Base-by-base conservation (phyloP, 2,329 filamentous ascomycete species). In the Fusarium nematophilum region DNA sequence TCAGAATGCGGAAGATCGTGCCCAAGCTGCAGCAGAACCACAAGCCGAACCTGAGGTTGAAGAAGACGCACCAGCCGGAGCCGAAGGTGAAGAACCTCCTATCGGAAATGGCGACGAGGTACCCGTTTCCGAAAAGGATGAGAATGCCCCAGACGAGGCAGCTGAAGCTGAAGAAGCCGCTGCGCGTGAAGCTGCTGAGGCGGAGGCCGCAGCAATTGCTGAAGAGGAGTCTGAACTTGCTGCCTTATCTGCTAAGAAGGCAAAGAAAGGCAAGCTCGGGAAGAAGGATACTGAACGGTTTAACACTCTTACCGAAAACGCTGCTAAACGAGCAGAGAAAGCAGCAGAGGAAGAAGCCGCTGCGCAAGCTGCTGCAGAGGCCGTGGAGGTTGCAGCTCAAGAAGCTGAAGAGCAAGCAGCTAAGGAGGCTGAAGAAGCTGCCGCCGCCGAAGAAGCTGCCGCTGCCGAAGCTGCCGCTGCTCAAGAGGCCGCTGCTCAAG, bases 11-110 rank as follows among this genome's bases (percentile, higher is more conserved):
- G 45, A 39, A 26, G 48, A 46, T 26, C 53, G 62, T 52, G 51
- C 61, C 8, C 61, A 64, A 33, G 64, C 62, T 34, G 44, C 42
- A 34, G 40, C 44, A 25, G 39, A 69, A 11, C 61, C 66, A 33
- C 59, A 62, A 38, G 62, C 67, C 15, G 65, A 66, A 6, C 67
- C 57, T 11, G 70, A 75, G 50, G 70, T 45, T 26, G 59, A 56
- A 23, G 60, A 58, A 15, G 18, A 14, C 11, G 29, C 30, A 11
- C n/a, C 38, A 25, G 42, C 47, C 4, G 55, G 56, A 13, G 50
- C 36, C 10, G 63, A 49, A 42, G 39, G 40, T 2, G 51, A 65
- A 43, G 55, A 65, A 27, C 15, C 42, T 14, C 39, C 65, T 5
- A 57, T 51, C 6, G 53, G 63, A 36, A 59, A 34, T 5, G 30